Conservation (phyloP, 306 rosid genomes). For the Boehmeria nivea region DNA sequence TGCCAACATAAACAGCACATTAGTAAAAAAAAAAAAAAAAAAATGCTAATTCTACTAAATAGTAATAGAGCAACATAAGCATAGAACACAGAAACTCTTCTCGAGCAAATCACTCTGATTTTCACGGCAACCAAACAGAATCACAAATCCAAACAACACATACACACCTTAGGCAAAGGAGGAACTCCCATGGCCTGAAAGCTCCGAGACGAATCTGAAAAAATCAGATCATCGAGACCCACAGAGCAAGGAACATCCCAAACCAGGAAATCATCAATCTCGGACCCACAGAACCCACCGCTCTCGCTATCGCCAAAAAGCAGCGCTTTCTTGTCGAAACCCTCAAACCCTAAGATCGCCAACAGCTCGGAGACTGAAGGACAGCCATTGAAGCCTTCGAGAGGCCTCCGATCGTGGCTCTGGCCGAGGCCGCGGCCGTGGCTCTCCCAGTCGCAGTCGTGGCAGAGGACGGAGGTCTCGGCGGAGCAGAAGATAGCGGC, state of each 20-base stretch:
- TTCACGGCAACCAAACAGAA: neutral
- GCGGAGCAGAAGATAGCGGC: slow-evolving; percentile 82
- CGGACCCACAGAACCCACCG: slow-evolving; percentile 33
- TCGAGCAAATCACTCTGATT: neutral
- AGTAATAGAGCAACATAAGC: no score
- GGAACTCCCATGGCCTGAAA: slow-evolving; percentile 77
- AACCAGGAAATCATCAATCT: slow-evolving; percentile 44
- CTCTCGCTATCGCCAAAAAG: slow-evolving; percentile 22
- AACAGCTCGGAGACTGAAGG: slow-evolving; percentile 57
- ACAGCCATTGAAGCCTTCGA: slow-evolving; percentile 66
- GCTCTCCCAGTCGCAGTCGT: slow-evolving; percentile 84
- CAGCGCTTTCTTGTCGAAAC: slow-evolving; percentile 45
- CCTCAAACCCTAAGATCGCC: slow-evolving; percentile 51
- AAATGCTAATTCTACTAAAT: no score
- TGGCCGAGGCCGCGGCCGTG: slow-evolving; percentile 39
- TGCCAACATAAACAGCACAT: no score
- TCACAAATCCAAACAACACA: neutral
- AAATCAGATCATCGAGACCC: slow-evolving; percentile 63
- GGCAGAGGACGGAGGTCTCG: slow-evolving; percentile 65
- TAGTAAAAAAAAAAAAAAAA: no score
- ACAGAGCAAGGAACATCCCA: slow-evolving; percentile 66
- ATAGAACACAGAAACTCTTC: no score
- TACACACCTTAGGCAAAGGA: slow-evolving; percentile 65
- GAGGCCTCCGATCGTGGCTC: slow-evolving; percentile 67
- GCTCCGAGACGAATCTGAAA: slow-evolving; percentile 43